Evolutionary conservation across 768 basidiomycete genomes (phyloP).

Genomic region (Lentinula detonsa): DNA sequence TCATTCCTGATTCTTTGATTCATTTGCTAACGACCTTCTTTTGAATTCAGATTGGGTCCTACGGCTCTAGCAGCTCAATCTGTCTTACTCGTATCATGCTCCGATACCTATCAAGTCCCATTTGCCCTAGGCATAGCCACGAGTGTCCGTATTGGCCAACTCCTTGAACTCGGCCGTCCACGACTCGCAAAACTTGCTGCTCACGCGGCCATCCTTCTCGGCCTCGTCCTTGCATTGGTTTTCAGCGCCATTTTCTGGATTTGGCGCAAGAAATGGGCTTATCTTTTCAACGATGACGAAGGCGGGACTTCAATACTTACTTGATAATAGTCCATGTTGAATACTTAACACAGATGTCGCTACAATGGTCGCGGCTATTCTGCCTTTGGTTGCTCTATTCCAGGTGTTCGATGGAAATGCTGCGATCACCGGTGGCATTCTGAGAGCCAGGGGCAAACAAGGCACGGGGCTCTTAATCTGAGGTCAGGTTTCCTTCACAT

Average conservation of each 20-base stretch:
- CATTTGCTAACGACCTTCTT: neutral
- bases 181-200: constrained; percentile 67
- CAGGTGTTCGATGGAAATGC: constrained; percentile 59
- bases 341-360: constrained; percentile 21
- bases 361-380: constrained; percentile 37
- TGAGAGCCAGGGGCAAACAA: constrained; percentile 60
- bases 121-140: constrained; percentile 77
- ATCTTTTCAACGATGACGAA: constrained; percentile 66
- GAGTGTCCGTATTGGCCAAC: constrained; percentile 86
- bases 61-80: constrained; percentile 83
- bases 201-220: constrained; percentile 59
- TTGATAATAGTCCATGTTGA: neutral
- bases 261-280: constrained; percentile 64
- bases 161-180: constrained; percentile 76
- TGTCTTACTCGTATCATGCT: constrained; percentile 70
- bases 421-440: constrained; percentile 46
- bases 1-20: neutral
- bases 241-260: constrained; percentile 62
- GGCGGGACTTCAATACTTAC: constrained; percentile 23
- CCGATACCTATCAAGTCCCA: constrained; percentile 77
- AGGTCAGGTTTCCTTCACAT: neutral
- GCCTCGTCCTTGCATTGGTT: constrained; percentile 51
- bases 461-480: constrained; percentile 49
- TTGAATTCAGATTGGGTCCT: constrained; percentile 58
- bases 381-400: constrained; percentile 52